A percentile compares a stretch with the other conserved stretches of the same genome.
phyloP scores from a whole-genome alignment of 805 yeast genomes.

The Wickerhamomyces hampshirensis region DNA sequence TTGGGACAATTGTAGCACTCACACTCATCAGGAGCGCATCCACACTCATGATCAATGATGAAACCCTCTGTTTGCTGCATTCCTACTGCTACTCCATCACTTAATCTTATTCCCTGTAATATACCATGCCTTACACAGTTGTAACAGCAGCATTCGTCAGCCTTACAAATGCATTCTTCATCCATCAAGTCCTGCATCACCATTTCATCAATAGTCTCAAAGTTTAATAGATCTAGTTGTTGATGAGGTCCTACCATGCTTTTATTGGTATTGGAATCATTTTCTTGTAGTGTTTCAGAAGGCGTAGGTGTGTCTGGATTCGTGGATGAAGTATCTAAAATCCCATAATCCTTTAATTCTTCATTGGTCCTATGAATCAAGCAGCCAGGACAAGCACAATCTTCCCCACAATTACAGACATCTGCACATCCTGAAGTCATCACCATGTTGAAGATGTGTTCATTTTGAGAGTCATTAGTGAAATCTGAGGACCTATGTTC shows the following conservation, averaged over 20 bases:
- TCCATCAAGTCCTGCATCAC: constrained; percentile 13
- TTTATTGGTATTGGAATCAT: not conserved
- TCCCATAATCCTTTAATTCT: constrained; percentile 20
- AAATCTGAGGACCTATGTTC: too few species aligned
- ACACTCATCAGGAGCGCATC: constrained; percentile 19
- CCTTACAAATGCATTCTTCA: constrained; percentile 17
- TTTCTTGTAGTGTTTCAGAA: not conserved
- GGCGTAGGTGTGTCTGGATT: constrained; percentile 18
- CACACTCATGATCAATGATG: constrained; percentile 18
- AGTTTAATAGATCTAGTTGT: constrained; percentile 7
- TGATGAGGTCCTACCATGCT: not conserved
- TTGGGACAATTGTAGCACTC: constrained; percentile 19
- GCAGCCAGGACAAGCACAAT: constrained; percentile 24
- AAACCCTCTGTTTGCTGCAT: constrained; percentile 1
- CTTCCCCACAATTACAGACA: constrained; percentile 24
- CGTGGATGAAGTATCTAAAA: constrained; percentile 16
- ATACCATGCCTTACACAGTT: constrained; percentile 24
- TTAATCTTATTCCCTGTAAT: constrained; percentile 17
- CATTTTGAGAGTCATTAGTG: too few species aligned
- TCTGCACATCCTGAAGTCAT: constrained; percentile 20
- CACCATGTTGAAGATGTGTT: constrained; percentile 17
- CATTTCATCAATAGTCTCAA: constrained; percentile 19
- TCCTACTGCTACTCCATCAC: constrained; percentile 10
- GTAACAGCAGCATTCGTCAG: constrained; percentile 13
- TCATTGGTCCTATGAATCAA: constrained; percentile 24